A percentile compares a stretch with the other conserved stretches of the same genome.
Evolutionary conservation across 2,329 filamentous ascomycete species (phyloP).

Genomic region (Colletotrichum spaethianum): DNA sequence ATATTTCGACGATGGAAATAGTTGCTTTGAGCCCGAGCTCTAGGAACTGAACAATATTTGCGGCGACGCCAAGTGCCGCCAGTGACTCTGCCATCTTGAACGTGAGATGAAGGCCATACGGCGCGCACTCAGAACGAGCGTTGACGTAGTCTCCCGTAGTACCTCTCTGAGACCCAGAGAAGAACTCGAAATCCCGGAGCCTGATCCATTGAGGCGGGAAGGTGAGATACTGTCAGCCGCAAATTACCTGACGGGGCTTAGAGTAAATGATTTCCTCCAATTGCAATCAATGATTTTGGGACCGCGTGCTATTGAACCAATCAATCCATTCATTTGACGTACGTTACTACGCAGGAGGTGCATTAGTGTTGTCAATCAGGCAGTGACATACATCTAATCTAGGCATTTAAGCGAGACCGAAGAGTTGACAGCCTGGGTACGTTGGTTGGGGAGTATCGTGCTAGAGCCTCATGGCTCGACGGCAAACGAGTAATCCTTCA

Average conservation of each 20-base stretch:
- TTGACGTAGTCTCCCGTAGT: background rate
- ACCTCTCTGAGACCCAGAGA: background rate
- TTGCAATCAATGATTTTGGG: background rate
- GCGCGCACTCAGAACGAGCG: background rate
- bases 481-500: too few species aligned
- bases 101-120: too few species aligned
- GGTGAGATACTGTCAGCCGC: background rate
- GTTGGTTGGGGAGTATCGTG: too few species aligned
- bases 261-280: background rate
- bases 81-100: constrained; percentile 20
- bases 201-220: background rate
- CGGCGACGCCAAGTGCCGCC: constrained; percentile 59
- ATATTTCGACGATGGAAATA: constrained; percentile 3
- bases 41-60: constrained; percentile 34
- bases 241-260: background rate
- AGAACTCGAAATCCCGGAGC: background rate
- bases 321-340: background rate
- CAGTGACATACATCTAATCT: too few species aligned
- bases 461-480: background rate
- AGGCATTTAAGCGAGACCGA: too few species aligned
- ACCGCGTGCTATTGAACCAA: background rate
- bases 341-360: too few species aligned
- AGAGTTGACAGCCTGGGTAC: too few species aligned
- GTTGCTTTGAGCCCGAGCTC: constrained; percentile 27
- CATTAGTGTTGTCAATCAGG: too few species aligned